Percentiles rank a stretch among this genome's conserved stretches.
phyloP scores from a whole-genome alignment of 495 filamentous ascomycete genomes.

The Rhypophila decipiens region DNA sequence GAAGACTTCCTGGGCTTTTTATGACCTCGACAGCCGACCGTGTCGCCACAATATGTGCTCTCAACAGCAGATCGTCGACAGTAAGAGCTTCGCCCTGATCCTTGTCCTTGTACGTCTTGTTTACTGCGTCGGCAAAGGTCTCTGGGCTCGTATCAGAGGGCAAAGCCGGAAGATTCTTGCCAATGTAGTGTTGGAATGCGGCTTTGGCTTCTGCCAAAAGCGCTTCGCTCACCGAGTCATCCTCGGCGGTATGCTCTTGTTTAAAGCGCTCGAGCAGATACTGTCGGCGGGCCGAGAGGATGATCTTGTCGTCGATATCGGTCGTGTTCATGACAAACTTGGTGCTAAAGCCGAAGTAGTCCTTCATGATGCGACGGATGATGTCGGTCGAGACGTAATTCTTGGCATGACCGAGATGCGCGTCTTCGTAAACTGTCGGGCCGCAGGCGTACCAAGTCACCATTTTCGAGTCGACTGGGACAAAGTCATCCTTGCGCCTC shows the following conservation, averaged over 20 bases:
- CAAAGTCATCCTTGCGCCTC: constrained; percentile 57
- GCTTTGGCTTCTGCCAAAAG: constrained; percentile 16
- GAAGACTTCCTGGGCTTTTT: constrained; percentile 10
- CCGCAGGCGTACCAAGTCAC: constrained; percentile 76
- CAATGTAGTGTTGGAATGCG: constrained; percentile 21
- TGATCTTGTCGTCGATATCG: constrained; percentile 82
- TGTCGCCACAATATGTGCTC: constrained; percentile 26
- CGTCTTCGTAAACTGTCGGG: constrained; percentile 77
- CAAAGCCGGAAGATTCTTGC: constrained; percentile 21
- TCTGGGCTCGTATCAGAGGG: constrained; percentile 18
- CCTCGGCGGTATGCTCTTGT: constrained; percentile 20
- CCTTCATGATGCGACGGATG: constrained; percentile 64
- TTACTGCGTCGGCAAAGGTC: constrained; percentile 15
- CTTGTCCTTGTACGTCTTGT: constrained; percentile 15
- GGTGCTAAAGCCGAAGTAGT: constrained; percentile 71
- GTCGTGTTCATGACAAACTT: constrained; percentile 82
- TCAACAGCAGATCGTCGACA: constrained; percentile 25
- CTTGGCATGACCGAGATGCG: constrained; percentile 69
- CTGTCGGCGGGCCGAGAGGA: constrained; percentile 64
- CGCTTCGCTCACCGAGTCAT: constrained; percentile 16
- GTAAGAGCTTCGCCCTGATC: constrained; percentile 35
- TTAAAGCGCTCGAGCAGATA: constrained; percentile 49
- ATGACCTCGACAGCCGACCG: constrained; percentile 29
- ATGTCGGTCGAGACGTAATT: constrained; percentile 85
- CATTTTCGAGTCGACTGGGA: constrained; percentile 59